Conservation (phyloP, 2,329 filamentous ascomycete genomes). For the Aspergillus glaucus region DNA sequence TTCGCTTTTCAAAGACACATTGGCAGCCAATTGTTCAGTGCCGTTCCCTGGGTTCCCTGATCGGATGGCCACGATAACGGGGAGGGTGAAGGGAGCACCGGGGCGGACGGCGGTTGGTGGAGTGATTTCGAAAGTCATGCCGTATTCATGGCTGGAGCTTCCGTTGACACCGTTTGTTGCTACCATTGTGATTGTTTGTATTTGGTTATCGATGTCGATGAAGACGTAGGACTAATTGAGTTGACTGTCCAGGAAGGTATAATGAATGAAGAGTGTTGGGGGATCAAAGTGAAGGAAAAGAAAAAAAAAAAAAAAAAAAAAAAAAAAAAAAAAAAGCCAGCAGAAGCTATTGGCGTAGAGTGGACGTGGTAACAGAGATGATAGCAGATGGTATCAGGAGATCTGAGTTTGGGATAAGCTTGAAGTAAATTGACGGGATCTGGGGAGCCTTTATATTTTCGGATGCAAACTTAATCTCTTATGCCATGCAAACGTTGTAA, state of each 20-base stretch:
- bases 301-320: no score
- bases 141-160: conserved; percentile 21
- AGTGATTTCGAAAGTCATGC: conserved; percentile 23
- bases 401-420: background rate
- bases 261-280: no score
- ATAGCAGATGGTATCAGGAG: background rate
- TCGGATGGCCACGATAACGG: conserved; percentile 24
- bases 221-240: no score
- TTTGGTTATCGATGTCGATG: no score
- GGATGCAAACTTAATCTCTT: background rate
- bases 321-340: no score
- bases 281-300: no score
- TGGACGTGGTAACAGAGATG: background rate
- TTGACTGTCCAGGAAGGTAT: no score
- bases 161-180: conserved; percentile 3
- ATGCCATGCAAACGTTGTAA: background rate
- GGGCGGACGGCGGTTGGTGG: conserved; percentile 22
- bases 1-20: conserved; percentile 23
- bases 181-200: conserved; percentile 9
- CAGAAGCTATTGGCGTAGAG: no score
- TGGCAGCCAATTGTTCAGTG: conserved; percentile 21
- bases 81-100: conserved; percentile 22
- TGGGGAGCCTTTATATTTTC: background rate
- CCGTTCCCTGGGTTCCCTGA: conserved; percentile 16
- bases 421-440: background rate